These are phyloP conservation scores for Phytopythium sindhum DNA, from an alignment of 352 stramenopile species.

Conservation along the genomic window DNA sequence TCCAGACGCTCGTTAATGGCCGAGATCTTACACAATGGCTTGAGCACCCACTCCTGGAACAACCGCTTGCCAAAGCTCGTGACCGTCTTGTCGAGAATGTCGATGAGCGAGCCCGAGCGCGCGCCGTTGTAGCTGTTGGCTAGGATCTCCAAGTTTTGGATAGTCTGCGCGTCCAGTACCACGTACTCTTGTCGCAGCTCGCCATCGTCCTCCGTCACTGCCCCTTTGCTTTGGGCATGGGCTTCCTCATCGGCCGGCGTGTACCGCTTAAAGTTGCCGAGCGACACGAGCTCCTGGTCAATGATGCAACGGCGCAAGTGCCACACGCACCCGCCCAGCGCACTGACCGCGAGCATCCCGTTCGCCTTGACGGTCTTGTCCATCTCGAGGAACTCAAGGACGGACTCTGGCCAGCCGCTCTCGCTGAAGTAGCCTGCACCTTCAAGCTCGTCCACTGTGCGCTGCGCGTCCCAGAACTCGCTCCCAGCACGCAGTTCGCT, in stretches of 20 bases:
- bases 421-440: slow-evolving; percentile 87
- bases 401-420: slow-evolving; percentile 53
- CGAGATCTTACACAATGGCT: slow-evolving; percentile 92
- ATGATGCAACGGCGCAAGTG: slow-evolving; percentile 78
- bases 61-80: slow-evolving; percentile 95
- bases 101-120: slow-evolving; percentile 89
- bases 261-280: slow-evolving; percentile 78
- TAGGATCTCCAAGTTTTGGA: slow-evolving; percentile 97
- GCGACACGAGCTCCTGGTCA: slow-evolving; percentile 75
- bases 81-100: slow-evolving; percentile 86
- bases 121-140: slow-evolving; percentile 90
- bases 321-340: slow-evolving; percentile 76
- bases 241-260: slow-evolving; percentile 73
- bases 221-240: slow-evolving; percentile 3
- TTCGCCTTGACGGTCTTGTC: slow-evolving; percentile 64
- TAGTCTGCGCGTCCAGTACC: slow-evolving; percentile 95
- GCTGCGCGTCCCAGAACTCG: slow-evolving; percentile 90
- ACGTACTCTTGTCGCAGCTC: slow-evolving; percentile 87
- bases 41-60: slow-evolving; percentile 96
- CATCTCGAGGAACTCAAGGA: slow-evolving; percentile 64
- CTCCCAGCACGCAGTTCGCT: slow-evolving; percentile 58
- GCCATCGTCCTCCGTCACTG: slow-evolving; percentile 10
- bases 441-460: slow-evolving; percentile 90
- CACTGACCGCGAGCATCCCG: slow-evolving; percentile 58
- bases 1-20: slow-evolving; percentile 96